Evolutionary conservation across 78 protist genomes (phyloP), one percentile per base, ranked within the genome.

Genomic region (Chrysochromulina parva): DNA sequence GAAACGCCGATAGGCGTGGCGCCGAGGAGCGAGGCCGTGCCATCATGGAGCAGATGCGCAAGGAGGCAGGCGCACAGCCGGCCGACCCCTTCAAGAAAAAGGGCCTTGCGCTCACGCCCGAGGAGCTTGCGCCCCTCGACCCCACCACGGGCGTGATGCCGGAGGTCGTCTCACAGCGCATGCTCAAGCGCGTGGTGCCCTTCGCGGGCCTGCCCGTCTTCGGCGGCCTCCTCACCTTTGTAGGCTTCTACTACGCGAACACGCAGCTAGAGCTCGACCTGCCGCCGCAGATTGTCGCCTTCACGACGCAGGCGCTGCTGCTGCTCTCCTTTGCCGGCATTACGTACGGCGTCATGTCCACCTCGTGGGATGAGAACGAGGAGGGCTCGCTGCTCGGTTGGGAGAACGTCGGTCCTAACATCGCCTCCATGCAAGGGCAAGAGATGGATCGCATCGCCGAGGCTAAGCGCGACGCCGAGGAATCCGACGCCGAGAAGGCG

Each of bases 321-420:
- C 71, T 65, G 71, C 78, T 74, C 55, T 38, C 82, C n/a, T 74
- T 74, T 48, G 82, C 57, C n/a, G 82, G 82, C 20, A 74, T 74
- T 55, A 74, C 82, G 57, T 74, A 55, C 57, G 82, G 82, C 11
- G 82, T 74, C 82, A 38, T 74, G 55, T 74, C 82, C 24, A 74
- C 82, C 20, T 74, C 82, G 13, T 74, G 82, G 82, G 82, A 74
- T 26, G 82, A 74, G 55, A 55, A 48, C 28, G 57, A 4, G 82
- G 82, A 74, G 55, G 82, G 82, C n/a, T 48, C 57, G 11, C 55
- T 74, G 26, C 82, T 74, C 82, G 82, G 82, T 3, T 16, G 3
- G 11, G 82, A 74, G 82, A 53, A 74, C 57, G 80, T 71, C 53
- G 20, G 55, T 3, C 38, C 3, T 17, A 74, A 74, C 55, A 16